Conservation (phyloP, 352 stramenopile species). For the Thalassiosira livingstoniorum region DNA sequence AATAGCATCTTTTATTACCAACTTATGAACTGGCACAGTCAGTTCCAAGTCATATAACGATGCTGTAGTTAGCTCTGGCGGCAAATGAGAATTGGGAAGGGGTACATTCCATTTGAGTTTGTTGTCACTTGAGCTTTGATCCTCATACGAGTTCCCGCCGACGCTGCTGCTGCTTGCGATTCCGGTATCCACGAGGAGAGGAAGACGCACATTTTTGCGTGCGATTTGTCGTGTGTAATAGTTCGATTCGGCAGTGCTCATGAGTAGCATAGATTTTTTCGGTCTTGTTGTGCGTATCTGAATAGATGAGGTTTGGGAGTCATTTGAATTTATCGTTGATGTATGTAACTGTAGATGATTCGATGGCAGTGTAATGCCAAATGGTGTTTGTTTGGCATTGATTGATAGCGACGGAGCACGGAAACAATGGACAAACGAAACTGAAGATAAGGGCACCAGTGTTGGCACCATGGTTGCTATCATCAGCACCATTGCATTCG, state of each 20-base stretch:
- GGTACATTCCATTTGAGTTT: slow-evolving; percentile 58
- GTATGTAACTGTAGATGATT: too few relatives aligned
- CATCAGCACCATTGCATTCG: too few relatives aligned
- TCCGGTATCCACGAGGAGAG: slow-evolving; percentile 52
- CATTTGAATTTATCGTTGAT: too few relatives aligned
- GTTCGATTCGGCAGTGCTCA: slow-evolving; percentile 43
- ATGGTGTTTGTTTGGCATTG: too few relatives aligned
- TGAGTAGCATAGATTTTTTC: slow-evolving; percentile 29
- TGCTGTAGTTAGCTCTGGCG: slow-evolving; percentile 72
- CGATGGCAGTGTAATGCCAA: too few relatives aligned
- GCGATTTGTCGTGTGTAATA: slow-evolving; percentile 33
- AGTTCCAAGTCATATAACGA: slow-evolving; percentile 80
- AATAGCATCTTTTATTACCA: slow-evolving; percentile 74
- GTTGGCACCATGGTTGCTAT: too few relatives aligned
- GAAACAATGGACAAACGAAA: too few relatives aligned
- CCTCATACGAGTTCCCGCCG: slow-evolving; percentile 10
- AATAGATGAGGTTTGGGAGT: neutral
- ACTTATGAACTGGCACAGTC: slow-evolving; percentile 67
- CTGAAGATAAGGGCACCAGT: too few relatives aligned
- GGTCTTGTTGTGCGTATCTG: neutral
- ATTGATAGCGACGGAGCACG: too few relatives aligned
- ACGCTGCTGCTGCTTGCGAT: too few relatives aligned
- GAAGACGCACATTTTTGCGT: slow-evolving; percentile 54
- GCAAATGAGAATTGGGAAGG: slow-evolving; percentile 79
- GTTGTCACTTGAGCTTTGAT: too few relatives aligned